Conservation (phyloP, 139 green algal species). For the Haematococcus lacustris region DNA sequence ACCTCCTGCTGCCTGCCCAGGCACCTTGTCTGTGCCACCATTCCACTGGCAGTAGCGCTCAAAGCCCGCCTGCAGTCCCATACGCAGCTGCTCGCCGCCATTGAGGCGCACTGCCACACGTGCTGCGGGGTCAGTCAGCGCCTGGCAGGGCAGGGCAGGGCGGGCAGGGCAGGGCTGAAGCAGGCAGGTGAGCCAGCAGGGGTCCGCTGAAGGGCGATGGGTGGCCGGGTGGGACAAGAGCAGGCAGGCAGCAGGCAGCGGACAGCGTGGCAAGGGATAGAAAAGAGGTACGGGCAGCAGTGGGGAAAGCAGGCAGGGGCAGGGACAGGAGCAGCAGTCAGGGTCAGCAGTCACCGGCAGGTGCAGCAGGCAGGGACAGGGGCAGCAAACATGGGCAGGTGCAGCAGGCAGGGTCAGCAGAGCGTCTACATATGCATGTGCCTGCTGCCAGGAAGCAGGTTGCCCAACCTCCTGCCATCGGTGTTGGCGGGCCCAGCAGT, state of each 20-base stretch:
- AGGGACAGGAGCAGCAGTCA: not conserved
- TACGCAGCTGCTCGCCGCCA: conserved; percentile 32
- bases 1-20: no score
- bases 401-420: not conserved
- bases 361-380: not conserved
- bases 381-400: no score
- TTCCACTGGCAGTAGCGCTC: conserved; percentile 38
- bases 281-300: no score
- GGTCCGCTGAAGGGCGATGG: not conserved
- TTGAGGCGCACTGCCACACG: conserved; percentile 15
- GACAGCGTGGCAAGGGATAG: no score
- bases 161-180: no score
- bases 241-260: not conserved
- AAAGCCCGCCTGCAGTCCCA: conserved; percentile 30
- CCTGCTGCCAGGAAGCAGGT: not conserved
- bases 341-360: not conserved
- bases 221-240: no score
- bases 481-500: not conserved
- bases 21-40: not conserved
- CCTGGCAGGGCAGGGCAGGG: no score
- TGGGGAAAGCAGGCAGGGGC: no score
- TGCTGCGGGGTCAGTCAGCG: not conserved
- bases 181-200: not conserved
- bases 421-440: not conserved
- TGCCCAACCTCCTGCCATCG: not conserved